Evolutionary conservation across 257 asterid species (phyloP), one percentile per base, ranked within the genome.

Genomic region (Plantago ovata): DNA sequence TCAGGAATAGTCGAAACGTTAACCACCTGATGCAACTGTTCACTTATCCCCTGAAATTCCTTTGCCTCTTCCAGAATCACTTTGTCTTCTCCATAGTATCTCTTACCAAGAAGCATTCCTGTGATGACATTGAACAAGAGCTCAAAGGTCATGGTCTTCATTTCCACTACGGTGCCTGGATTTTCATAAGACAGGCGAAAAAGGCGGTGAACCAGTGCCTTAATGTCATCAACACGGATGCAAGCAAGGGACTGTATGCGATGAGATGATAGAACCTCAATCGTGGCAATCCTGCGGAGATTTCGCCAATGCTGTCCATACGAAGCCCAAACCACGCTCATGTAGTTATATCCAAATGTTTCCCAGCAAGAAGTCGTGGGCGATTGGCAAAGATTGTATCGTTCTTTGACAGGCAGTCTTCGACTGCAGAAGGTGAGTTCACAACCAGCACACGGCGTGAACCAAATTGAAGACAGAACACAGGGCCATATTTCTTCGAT

Each of bases 361-460:
- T 50, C 14, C 56, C 56, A 2, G 38, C 56, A 50, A 50, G 56
- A 50, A 50, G 56, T n/a, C 38, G 56, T 3, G 38, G 56, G 1
- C 56, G 38, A 23, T 50, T 50, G 28, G 56, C 56, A 4, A 50
- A 50, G 56, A 49, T 22, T 8, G 38, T 12, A 16, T 22, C 56
- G 12, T 20, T 50, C 56, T 50, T 50, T 10, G 32, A 50, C 13
- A 50, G 21, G 56, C 56, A 50, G 8, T 50, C 38, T 22, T 50
- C 18, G 3, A 49, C 55, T 12, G 55, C 36, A 11, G 56, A 50
- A 50, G 56, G 55, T 19, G 55, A 49, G 55, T 49, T 49, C 2
- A 49, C 36, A 3, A 49, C 24, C 24, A 49, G 36, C 10, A 21
- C 42, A 71, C 71, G 74, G 65, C 72, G 20, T 67, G 74, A 44